Evolutionary conservation across 108 stramenopile genomes (phyloP), one percentile per base, ranked within the genome.

Genomic region (Mayamaea pseudoterrestris): DNA sequence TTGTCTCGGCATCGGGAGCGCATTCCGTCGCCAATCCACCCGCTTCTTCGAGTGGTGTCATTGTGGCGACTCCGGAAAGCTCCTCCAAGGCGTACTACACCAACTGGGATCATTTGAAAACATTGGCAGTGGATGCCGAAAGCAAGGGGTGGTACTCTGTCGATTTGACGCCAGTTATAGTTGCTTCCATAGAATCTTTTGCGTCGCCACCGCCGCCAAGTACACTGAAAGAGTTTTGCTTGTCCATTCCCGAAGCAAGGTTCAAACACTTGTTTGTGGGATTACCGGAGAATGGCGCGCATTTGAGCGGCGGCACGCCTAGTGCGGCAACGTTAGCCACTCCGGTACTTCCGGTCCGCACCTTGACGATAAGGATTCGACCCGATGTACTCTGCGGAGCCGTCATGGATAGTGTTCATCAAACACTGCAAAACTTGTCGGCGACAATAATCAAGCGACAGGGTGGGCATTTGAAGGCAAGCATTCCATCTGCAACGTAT

Each of bases 351-450:
- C 88, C 89, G 0, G 69, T 86, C 6, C 61, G 89, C 29, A 83
- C 79, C 4, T 58, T 83, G 27, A 50, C 79, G 4, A 74, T 85
- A 46, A 71, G 83, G 1, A 72, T 93, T 29, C 78, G 90, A 13
- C 83, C 80, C 8, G 90, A 93, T 71, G 81, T 93, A n/a, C 59
- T 93, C 41, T 83, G 80, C 34, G 75, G 75, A 12, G 66, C 69
- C 0, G 55, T 71, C 30, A 77, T 77, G 75, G 75, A 77, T 44
- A 69, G 69, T 0, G 50, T 67, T 1, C 50, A 59, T 51, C 50
- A 60, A 39, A 56, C 63, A 2, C 55, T 71, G 32, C 58, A 54
- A 12, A 44, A 30, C 3, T 7, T 27, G 2, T 13, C 27, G 35
- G 46, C 47, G 1, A 34, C 35, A 35, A 41, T 77, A 18, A 18